A percentile compares a stretch with the other conserved stretches of the same genome.
phyloP scores from a whole-genome alignment of 768 basidiomycete species.

The Mycena metata region DNA sequence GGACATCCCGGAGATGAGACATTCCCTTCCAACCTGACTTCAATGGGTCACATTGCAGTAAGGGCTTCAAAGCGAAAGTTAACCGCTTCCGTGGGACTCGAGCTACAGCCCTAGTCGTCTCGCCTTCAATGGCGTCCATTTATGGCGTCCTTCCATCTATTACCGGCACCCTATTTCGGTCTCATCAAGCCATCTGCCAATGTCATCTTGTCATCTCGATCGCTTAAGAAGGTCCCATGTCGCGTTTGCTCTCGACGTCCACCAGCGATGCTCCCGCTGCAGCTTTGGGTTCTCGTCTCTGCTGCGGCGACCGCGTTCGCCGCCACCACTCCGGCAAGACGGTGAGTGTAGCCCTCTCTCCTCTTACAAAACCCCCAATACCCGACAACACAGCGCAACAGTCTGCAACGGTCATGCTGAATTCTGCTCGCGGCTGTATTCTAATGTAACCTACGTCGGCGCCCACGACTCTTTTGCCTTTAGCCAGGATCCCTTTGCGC shows the following conservation, averaged over 20 bases:
- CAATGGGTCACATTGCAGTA: too few species aligned
- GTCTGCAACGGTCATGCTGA: constrained; percentile 78
- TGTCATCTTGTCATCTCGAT: not conserved
- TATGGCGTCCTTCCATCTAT: not conserved
- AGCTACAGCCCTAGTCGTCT: not conserved
- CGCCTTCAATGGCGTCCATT: not conserved
- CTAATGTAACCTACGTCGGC: constrained; percentile 62
- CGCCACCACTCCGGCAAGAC: not conserved
- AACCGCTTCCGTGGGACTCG: too few species aligned
- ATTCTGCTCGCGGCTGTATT: constrained; percentile 70
- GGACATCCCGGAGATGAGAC: too few species aligned
- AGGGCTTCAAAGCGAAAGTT: too few species aligned
- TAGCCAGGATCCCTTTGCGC: constrained; percentile 59
- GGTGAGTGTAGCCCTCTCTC: not conserved
- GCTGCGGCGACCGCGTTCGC: not conserved
- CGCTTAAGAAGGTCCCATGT: not conserved
- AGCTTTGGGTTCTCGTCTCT: constrained; percentile 10
- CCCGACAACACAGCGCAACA: constrained; percentile 47
- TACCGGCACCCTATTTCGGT: constrained; percentile 17
- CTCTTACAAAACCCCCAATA: not conserved
- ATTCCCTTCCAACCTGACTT: too few species aligned
- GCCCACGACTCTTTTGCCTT: constrained; percentile 71
- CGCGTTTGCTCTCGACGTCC: not conserved
- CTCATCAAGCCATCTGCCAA: constrained; percentile 23
- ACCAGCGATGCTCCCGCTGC: constrained; percentile 15